Evolutionary conservation across 2,329 filamentous ascomycete species (phyloP).

Genomic region (Scedosporium dehoogii): DNA sequence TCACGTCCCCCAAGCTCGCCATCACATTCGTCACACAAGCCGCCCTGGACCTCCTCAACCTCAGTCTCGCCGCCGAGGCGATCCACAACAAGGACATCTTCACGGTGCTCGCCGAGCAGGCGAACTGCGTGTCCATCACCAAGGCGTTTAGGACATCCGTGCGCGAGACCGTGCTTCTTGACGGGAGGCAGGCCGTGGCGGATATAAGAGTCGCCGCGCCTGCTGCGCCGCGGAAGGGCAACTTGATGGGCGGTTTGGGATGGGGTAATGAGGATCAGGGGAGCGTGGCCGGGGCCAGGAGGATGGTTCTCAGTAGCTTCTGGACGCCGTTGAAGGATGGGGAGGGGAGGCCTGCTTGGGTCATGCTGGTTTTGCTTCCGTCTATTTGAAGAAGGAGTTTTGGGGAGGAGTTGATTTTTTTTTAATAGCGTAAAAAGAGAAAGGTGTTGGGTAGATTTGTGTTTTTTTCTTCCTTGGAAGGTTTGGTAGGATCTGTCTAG

Average conservation of each 20-base stretch:
- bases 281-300: not conserved
- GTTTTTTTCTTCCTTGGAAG: too few species aligned
- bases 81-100: slow-evolving; percentile 42
- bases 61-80: slow-evolving; percentile 23
- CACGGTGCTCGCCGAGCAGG: slow-evolving; percentile 39
- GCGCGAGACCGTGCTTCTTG: slow-evolving; percentile 23
- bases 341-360: not conserved
- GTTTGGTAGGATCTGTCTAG: too few species aligned
- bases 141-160: slow-evolving; percentile 35
- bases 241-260: not conserved
- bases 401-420: not conserved
- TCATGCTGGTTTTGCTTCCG: not conserved
- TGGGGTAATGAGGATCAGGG: not conserved
- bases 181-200: slow-evolving; percentile 23
- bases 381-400: not conserved
- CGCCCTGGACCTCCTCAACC: slow-evolving; percentile 35
- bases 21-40: slow-evolving; percentile 37
- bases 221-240: not conserved
- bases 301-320: not conserved
- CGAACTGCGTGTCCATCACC: slow-evolving; percentile 29
- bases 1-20: slow-evolving; percentile 20
- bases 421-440: not conserved
- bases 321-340: slow-evolving; percentile 9
- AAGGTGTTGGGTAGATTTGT: too few species aligned
- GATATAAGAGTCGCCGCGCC: slow-evolving; percentile 15